These are phyloP conservation scores for Vitis hybrid DNA, from an alignment of 177 flowering plant genomes.

Conservation along the genomic window DNA sequence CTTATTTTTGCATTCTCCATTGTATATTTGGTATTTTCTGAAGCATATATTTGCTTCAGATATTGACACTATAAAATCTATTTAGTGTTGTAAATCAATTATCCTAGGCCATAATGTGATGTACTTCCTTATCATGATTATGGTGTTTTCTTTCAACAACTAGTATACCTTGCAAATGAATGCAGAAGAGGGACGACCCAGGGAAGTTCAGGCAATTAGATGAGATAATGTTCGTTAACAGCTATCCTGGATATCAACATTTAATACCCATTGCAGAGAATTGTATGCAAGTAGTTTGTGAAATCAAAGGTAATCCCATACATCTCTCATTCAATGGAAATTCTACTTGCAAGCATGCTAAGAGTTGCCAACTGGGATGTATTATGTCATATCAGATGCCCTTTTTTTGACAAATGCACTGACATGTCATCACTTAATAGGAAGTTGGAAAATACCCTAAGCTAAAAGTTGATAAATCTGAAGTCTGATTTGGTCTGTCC, in stretches of 20 bases:
- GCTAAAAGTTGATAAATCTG: neutral
- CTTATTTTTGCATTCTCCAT: too few species aligned
- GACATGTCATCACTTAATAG: too few species aligned
- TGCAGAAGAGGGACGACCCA: constrained; percentile 72
- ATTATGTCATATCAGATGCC: neutral
- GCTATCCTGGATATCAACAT: constrained; percentile 74
- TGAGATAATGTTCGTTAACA: constrained; percentile 68
- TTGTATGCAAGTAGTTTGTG: constrained; percentile 78
- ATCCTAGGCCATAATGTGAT: too few species aligned
- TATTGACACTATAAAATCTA: too few species aligned
- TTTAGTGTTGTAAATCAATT: too few species aligned
- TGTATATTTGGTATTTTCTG: too few species aligned
- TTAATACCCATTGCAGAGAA: constrained; percentile 60
- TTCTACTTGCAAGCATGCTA: neutral
- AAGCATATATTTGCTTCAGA: too few species aligned
- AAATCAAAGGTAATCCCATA: constrained; percentile 59
- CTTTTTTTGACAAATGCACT: neutral
- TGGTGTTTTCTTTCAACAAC: constrained; percentile 1
- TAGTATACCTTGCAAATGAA: constrained; percentile 8
- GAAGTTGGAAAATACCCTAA: too few species aligned
- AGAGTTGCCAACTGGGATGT: neutral
- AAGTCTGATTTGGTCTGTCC: neutral
- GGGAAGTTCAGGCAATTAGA: constrained; percentile 92
- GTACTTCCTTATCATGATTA: too few species aligned
- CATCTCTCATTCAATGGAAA: neutral